These are phyloP conservation scores for Graphilbum sp. DNA, from an alignment of 2,329 filamentous ascomycete species.

Conservation along the genomic window DNA sequence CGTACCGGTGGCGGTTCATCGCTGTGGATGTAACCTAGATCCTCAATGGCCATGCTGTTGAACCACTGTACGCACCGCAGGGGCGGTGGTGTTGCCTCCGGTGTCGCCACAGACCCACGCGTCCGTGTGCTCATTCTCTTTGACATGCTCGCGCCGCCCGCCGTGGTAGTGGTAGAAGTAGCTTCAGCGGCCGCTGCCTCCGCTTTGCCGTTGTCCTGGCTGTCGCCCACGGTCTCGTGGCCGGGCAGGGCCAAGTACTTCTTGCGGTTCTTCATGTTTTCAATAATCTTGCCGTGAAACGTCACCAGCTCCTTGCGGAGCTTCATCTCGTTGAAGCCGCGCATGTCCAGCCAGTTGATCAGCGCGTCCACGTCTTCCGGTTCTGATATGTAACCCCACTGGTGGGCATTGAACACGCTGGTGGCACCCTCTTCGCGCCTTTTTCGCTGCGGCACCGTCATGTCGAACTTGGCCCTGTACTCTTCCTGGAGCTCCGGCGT, in stretches of 20 bases:
- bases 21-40: constrained; percentile 40
- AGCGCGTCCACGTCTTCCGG: constrained; percentile 62
- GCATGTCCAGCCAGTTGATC: constrained; percentile 75
- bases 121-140: constrained; percentile 31
- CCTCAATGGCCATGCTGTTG: constrained; percentile 40
- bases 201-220: constrained; percentile 14
- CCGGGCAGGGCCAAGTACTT: constrained; percentile 46
- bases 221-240: constrained; percentile 19
- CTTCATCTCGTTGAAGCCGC: constrained; percentile 72
- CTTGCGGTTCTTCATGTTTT: constrained; percentile 66
- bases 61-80: constrained; percentile 37
- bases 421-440: constrained; percentile 70
- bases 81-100: constrained; percentile 25
- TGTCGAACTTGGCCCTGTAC: constrained; percentile 61
- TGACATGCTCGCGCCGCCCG: not conserved
- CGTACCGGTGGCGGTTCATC: constrained; percentile 36
- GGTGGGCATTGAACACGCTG: constrained; percentile 55
- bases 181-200: not conserved
- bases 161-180: not conserved
- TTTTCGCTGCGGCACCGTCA: constrained; percentile 77
- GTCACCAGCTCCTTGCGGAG: constrained; percentile 70
- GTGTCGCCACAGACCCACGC: constrained; percentile 17
- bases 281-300: constrained; percentile 60
- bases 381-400: constrained; percentile 89
- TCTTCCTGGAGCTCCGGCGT: constrained; percentile 52